Evolutionary conservation across 352 stramenopile genomes (phyloP), one percentile per base, ranked within the genome.

Genomic region (Phytophthora ohioensis): DNA sequence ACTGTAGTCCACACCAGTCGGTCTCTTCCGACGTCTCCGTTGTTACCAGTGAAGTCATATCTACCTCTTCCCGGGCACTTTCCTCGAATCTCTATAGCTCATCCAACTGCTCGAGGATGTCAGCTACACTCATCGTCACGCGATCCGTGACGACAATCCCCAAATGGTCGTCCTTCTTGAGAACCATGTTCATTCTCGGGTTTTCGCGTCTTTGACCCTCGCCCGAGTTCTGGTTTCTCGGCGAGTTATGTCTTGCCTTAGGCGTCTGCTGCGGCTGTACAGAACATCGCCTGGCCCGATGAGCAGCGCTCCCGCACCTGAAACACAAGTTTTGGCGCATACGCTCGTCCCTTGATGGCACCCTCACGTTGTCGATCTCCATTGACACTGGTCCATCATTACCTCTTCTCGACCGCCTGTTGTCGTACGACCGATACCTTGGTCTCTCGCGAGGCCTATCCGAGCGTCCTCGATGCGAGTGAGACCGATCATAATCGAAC

Each of bases 301-400:
- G 52, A 42, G 30, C 55, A 35, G 32, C 13, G 41, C 51, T 63
- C 12, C 53, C 52, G n/a, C 62, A 64, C 53, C 57, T 53, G 47
- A 69, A 63, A 32, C 62, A 69, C 35, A 63, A 47, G 49, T 57
- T 70, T 47, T 36, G 54, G 54, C 63, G 54, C 31, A 56, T 61
- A 35, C 54, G 60, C 36, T 64, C 60, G 3, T 68, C 41, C 48
- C 42, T 51, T 48, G 60, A 61, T 36, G 41, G 38, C 3, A 68
- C 39, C 17, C 56, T 51, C 13, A 68, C 51, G 36, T 61, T 53
- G 52, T 55, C 52, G 13, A 69, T 69, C 13, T 63, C 53, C 62
- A 69, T 69, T 35, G 45, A 36, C 46, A 58, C 52, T 35, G 43
- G 53, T 58, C 52, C 53, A 58, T 69, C 43, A 5, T 52, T 41